Conservation (phyloP, 2,329 filamentous ascomycete genomes). For the Zasmidium cellare region DNA sequence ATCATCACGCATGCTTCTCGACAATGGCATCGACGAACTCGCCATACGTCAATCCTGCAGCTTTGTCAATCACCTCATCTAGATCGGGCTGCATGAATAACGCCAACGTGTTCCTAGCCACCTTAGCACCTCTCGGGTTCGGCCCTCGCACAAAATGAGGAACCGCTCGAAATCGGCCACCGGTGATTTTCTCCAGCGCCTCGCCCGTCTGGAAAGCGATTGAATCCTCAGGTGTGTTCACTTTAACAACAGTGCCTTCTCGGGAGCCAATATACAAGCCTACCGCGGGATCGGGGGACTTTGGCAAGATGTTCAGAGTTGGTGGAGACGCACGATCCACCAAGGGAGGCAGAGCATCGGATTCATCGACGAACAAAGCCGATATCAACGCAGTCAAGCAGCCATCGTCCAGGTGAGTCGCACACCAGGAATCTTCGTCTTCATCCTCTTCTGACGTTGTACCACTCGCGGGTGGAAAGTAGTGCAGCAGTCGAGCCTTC, state of each 20-base stretch:
- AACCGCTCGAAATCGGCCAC: not conserved
- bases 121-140: not conserved
- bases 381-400: not conserved
- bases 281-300: not conserved
- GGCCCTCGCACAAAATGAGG: not conserved
- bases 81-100: not conserved
- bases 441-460: not conserved
- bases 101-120: not conserved
- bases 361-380: not conserved
- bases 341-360: not conserved
- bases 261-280: not conserved
- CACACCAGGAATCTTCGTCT: not conserved
- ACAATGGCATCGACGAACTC: not conserved
- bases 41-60: not conserved
- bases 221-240: not conserved
- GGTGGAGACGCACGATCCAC: not conserved
- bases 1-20: not conserved
- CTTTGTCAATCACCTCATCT: not conserved
- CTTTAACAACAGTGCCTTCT: not conserved
- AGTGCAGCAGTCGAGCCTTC: not conserved
- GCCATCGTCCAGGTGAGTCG: not conserved
- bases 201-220: not conserved
- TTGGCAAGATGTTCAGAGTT: not conserved
- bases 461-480: not conserved
- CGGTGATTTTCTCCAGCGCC: not conserved